Percentiles rank a stretch among this genome's conserved stretches.
phyloP scores from a whole-genome alignment of 345 rosid species.

The Psidium friedrichsthalianum region DNA sequence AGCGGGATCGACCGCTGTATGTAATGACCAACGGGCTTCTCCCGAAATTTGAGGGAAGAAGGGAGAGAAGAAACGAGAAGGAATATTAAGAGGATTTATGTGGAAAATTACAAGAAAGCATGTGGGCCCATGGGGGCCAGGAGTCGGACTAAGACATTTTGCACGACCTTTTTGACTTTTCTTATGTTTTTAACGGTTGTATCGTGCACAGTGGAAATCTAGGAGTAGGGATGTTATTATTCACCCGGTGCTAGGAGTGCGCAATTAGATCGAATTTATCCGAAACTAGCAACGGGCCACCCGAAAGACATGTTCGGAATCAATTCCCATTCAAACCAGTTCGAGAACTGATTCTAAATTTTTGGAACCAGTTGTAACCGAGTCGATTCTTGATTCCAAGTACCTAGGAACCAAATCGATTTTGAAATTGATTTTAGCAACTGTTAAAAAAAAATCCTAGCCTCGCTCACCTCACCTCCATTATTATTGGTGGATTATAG shows the following conservation, averaged over 20 bases:
- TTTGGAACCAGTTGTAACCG: no score
- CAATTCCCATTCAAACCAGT: no score
- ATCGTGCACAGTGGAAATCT: background rate
- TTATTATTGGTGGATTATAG: no score
- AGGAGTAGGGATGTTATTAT: background rate
- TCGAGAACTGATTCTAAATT: no score
- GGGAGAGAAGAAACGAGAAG: background rate
- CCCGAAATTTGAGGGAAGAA: background rate
- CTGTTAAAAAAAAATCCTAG: no score
- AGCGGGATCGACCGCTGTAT: background rate
- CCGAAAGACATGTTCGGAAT: no score
- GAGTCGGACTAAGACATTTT: background rate
- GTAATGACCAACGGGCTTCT: background rate
- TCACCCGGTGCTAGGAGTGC: background rate
- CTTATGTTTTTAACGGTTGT: background rate
- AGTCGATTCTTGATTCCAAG: no score
- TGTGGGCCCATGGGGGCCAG: background rate
- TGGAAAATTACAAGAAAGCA: background rate
- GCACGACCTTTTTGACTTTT: background rate
- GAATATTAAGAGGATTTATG: background rate
- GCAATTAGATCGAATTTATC: no score
- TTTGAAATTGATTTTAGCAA: no score
- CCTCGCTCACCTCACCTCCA: no score
- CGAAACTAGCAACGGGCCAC: no score
- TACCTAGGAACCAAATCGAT: no score